Conservation (phyloP, 352 stramenopile species). For the Thalassiosira hispida region DNA sequence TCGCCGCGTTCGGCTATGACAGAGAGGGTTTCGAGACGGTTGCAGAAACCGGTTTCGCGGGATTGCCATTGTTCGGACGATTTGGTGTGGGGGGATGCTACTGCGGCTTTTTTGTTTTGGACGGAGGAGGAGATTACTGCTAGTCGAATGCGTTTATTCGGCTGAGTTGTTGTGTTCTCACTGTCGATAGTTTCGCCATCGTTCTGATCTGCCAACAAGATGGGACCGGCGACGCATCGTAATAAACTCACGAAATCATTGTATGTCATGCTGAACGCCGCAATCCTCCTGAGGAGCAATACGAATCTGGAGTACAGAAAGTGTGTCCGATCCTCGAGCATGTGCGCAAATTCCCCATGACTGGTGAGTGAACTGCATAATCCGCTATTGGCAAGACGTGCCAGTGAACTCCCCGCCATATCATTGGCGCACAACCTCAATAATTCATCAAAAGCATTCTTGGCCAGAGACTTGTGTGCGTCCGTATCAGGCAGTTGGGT, state of each 20-base stretch:
- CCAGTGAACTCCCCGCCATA: slow-evolving; percentile 70
- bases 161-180: slow-evolving; percentile 4
- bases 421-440: slow-evolving; percentile 64
- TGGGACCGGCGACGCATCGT: slow-evolving; percentile 73
- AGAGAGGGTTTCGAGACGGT: slow-evolving; percentile 75
- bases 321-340: slow-evolving; percentile 77
- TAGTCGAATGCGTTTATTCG: slow-evolving; percentile 69
- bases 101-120: slow-evolving; percentile 41
- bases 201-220: slow-evolving; percentile 65
- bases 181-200: slow-evolving; percentile 31
- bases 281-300: slow-evolving; percentile 71
- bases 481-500: slow-evolving; percentile 64
- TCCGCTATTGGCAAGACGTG: slow-evolving; percentile 76
- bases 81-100: slow-evolving; percentile 12
- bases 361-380: slow-evolving; percentile 75
- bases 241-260: slow-evolving; percentile 84
- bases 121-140: slow-evolving; percentile 80
- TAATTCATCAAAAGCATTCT: slow-evolving; percentile 67
- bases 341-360: slow-evolving; percentile 72
- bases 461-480: slow-evolving; percentile 52
- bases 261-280: slow-evolving; percentile 83
- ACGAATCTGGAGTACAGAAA: slow-evolving; percentile 79
- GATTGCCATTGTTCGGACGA: slow-evolving; percentile 67
- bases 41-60: slow-evolving; percentile 75
- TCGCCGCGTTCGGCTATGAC: slow-evolving; percentile 80